Evolutionary conservation across 441 rosid genomes (phyloP), one percentile per base, ranked within the genome.

Genomic region (Erodium moschatum): DNA sequence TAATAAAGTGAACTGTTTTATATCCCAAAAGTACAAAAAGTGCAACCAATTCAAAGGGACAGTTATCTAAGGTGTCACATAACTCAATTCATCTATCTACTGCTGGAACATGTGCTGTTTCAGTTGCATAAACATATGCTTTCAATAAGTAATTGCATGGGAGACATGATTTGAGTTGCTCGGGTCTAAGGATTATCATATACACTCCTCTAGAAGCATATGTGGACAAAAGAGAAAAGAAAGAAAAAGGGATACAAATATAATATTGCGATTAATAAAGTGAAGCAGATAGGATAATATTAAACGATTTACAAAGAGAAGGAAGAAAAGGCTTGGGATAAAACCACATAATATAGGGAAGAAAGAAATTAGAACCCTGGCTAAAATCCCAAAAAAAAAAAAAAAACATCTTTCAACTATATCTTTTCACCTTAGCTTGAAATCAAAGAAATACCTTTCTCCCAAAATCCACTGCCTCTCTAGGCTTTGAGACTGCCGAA

Each of bases 371-470:
- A 33, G 38, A 33, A 24, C 27, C 27, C 27, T 24, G 27, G 27
- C 27, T 24, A 24, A 24, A 24, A 24, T 24, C 27, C 0, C 27
- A 24, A 24, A 24, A 24, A 24, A 24, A 24, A 24, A 24, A 24
- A 24, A 24, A 24, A 24, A 24, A 24, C 27, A 24, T 24, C 27
- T 24, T 24, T 24, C 27, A 29, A n/a, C n/a, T n/a, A n/a, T n/a
- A n/a, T n/a, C 33, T 1, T 29, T 29, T 29, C 4, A 4, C 33
- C 33, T 1, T 29, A 29, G 33, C 33, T 29, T 29, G 33, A 29
- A 29, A 29, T 29, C 52, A 69, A 72, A 66, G 58, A 11, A 42
- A 70, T 83, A 75, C 99, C 94, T 94, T 91, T 72, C 85, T 77
- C 58, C 69, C 97, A 13, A 79, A 76, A 74, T 80, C 73, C 68